phyloP scores from a whole-genome alignment of 2,329 filamentous ascomycete genomes.

The Capronia americana region DNA sequence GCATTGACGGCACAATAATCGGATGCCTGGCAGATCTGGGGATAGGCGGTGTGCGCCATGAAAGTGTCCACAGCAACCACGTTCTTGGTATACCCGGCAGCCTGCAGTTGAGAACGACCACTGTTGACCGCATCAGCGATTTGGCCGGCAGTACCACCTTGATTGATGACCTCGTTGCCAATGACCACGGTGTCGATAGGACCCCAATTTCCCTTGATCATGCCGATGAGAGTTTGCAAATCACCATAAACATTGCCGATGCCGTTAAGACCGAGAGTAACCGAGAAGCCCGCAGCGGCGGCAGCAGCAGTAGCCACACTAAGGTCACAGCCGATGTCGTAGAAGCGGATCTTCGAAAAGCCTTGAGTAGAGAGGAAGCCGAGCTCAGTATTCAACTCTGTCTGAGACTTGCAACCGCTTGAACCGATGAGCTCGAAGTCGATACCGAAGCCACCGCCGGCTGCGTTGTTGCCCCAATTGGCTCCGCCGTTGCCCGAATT shows the following conservation, averaged over 20 bases:
- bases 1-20: constrained; percentile 83
- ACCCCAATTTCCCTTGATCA: constrained; percentile 69
- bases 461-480: constrained; percentile 3
- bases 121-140: constrained; percentile 65
- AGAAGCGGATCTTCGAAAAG: constrained; percentile 74
- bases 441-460: constrained; percentile 54
- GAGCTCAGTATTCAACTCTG: constrained; percentile 71
- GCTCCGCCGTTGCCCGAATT: constrained; percentile 7
- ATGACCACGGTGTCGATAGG: constrained; percentile 74
- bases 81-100: constrained; percentile 71
- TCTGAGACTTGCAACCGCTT: constrained; percentile 69
- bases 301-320: constrained; percentile 67
- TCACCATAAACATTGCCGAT: constrained; percentile 63
- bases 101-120: constrained; percentile 64
- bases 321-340: constrained; percentile 79
- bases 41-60: constrained; percentile 68
- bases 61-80: constrained; percentile 85
- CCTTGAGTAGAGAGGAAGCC: constrained; percentile 56
- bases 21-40: constrained; percentile 71
- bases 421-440: constrained; percentile 65
- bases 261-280: constrained; percentile 78
- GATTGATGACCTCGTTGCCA: constrained; percentile 81
- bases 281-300: constrained; percentile 67
- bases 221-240: constrained; percentile 66
- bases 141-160: constrained; percentile 57